phyloP scores from a whole-genome alignment of 768 basidiomycete genomes.

The Termitomyces bulborhizus region DNA sequence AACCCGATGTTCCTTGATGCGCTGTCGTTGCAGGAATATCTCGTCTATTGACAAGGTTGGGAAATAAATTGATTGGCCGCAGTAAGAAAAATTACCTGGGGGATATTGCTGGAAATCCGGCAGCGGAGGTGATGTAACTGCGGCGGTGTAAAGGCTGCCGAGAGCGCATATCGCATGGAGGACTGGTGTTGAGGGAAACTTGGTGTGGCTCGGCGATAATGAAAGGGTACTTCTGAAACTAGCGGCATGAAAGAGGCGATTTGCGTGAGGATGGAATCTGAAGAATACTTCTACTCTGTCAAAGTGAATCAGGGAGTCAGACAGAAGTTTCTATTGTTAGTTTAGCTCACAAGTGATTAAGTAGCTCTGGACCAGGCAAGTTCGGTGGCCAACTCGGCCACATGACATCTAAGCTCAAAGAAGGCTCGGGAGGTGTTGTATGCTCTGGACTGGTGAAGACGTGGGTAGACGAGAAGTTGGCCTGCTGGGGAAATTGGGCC shows the following conservation, averaged over 20 bases:
- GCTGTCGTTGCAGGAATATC: constrained; percentile 43
- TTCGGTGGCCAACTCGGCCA: constrained; percentile 58
- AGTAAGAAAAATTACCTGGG: constrained; percentile 27
- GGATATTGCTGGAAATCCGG: constrained; percentile 43
- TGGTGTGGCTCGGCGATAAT: constrained; percentile 59
- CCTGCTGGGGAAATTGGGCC: constrained; percentile 21
- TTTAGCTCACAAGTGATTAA: constrained; percentile 58
- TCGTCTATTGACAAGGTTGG: constrained; percentile 33
- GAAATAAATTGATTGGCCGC: not conserved
- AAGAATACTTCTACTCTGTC: constrained; percentile 71
- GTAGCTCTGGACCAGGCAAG: constrained; percentile 54
- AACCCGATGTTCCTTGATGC: constrained; percentile 37
- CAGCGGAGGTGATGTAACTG: constrained; percentile 49
- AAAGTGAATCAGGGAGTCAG: not conserved
- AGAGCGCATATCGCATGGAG: constrained; percentile 87
- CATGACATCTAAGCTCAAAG: constrained; percentile 31
- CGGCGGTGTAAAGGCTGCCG: constrained; percentile 70
- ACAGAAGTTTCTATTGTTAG: not conserved
- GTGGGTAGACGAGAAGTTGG: constrained; percentile 11
- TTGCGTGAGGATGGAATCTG: constrained; percentile 66
- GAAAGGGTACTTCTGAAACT: constrained; percentile 61
- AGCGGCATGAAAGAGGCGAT: constrained; percentile 60
- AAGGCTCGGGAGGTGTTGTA: constrained; percentile 8
- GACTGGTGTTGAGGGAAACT: constrained; percentile 65
- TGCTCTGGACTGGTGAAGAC: constrained; percentile 11